These are phyloP conservation scores for Ascochyta koolunga DNA, from an alignment of 2,329 filamentous ascomycete species.

Conservation along the genomic window DNA sequence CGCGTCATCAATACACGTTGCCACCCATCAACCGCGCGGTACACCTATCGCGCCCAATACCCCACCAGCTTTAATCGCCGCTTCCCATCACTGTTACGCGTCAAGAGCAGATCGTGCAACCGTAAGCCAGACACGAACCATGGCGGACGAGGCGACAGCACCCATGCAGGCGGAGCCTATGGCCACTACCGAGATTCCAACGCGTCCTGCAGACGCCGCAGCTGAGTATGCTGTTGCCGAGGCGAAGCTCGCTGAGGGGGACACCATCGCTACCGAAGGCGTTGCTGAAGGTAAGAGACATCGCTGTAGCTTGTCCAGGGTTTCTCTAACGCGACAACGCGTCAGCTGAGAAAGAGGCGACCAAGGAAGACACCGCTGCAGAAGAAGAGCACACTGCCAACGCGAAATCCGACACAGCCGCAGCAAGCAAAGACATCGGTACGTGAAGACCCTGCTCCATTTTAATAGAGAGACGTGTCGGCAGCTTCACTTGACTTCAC, in stretches of 20 bases:
- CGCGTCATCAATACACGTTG: slow-evolving; percentile 41
- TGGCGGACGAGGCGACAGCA: slow-evolving; percentile 46
- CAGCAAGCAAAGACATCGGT: slow-evolving; percentile 32
- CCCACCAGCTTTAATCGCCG: slow-evolving; percentile 39
- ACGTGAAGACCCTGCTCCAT: slow-evolving; percentile 15
- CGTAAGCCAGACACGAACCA: slow-evolving; percentile 41
- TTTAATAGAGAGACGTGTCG: neutral
- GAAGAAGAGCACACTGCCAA: slow-evolving; percentile 34
- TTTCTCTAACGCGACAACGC: slow-evolving; percentile 27
- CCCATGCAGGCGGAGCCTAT: slow-evolving; percentile 33
- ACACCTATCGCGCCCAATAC: slow-evolving; percentile 33
- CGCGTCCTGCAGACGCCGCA: slow-evolving; percentile 38
- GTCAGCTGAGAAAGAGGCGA: slow-evolving; percentile 28
- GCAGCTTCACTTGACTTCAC: neutral
- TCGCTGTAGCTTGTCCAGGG: neutral
- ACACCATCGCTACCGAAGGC: slow-evolving; percentile 35
- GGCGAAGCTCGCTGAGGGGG: slow-evolving; percentile 34
- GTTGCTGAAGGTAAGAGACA: slow-evolving; percentile 39
- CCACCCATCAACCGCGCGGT: slow-evolving; percentile 41
- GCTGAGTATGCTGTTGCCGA: slow-evolving; percentile 37
- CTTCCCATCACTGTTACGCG: slow-evolving; percentile 41
- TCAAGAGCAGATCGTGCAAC: slow-evolving; percentile 41
- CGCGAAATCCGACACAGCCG: slow-evolving; percentile 31
- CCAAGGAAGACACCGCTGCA: slow-evolving; percentile 23
- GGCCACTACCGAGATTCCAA: slow-evolving; percentile 37